These are phyloP conservation scores for Leucosporidium scottii DNA, from an alignment of 768 basidiomycete species.

Conservation along the genomic window DNA sequence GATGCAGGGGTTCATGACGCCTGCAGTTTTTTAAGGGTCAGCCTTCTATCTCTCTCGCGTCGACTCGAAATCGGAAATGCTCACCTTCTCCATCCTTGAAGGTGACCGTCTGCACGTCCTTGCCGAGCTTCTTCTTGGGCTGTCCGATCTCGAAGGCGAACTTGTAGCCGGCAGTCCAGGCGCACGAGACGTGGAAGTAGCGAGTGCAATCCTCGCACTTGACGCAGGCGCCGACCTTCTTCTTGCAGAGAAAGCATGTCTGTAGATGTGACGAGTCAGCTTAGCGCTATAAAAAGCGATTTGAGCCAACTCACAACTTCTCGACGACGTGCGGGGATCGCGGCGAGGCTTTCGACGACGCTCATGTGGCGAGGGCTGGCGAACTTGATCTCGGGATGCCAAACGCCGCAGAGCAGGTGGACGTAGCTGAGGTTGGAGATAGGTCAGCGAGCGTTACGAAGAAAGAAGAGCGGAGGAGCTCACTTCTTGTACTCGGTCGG, in stretches of 20 bases:
- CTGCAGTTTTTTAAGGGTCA: constrained; percentile 66
- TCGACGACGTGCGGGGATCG: constrained; percentile 47
- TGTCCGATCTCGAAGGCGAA: constrained; percentile 91
- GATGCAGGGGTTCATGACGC: constrained; percentile 68
- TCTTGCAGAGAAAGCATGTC: constrained; percentile 69
- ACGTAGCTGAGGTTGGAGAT: constrained; percentile 41
- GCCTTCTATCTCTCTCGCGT: constrained; percentile 50
- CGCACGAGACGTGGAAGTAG: constrained; percentile 83
- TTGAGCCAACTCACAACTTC: not conserved
- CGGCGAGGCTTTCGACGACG: constrained; percentile 77
- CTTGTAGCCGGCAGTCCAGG: constrained; percentile 71
- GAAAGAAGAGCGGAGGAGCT: not conserved
- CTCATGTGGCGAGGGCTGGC: constrained; percentile 66
- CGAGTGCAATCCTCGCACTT: constrained; percentile 73
- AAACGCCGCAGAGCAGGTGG: constrained; percentile 82
- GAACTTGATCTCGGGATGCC: constrained; percentile 75
- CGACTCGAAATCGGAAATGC: constrained; percentile 42
- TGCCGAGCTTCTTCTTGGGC: constrained; percentile 47
- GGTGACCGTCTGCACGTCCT: constrained; percentile 12
- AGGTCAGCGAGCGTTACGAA: too few relatives aligned
- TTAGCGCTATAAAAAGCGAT: too few relatives aligned
- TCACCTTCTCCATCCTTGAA: constrained; percentile 28
- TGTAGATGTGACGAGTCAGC: constrained; percentile 38
- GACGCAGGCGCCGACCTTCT: constrained; percentile 65
- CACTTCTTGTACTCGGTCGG: constrained; percentile 32